Conservation (phyloP, 192 early-diverging fungal species). For the Dispira parvispora region DNA sequence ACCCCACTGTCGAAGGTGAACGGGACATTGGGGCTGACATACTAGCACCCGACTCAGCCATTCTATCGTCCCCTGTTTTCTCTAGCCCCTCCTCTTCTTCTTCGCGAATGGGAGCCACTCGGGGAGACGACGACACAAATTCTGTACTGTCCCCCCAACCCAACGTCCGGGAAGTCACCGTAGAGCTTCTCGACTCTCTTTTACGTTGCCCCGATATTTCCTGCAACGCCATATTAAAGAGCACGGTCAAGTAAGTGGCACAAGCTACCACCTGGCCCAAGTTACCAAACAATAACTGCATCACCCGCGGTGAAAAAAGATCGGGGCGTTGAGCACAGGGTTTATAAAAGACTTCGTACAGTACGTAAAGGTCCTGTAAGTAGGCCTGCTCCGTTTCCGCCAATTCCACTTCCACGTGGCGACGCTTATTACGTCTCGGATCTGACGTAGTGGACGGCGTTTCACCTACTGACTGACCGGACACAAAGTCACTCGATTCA, state of each 20-base stretch:
- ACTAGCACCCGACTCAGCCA: no score
- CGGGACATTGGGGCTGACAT: slow-evolving; percentile 11
- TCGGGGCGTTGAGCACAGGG: slow-evolving; percentile 25
- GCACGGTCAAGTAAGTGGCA: slow-evolving; percentile 42
- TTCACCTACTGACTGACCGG: background rate
- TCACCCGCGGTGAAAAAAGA: slow-evolving; percentile 38
- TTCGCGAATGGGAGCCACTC: no score
- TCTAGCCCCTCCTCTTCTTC: no score
- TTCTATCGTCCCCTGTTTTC: no score
- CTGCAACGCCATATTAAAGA: slow-evolving; percentile 38
- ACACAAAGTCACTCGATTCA: background rate
- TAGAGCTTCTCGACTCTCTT: no score
- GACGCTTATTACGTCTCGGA: slow-evolving; percentile 31
- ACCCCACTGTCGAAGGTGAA: slow-evolving; percentile 12
- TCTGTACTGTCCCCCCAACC: no score
- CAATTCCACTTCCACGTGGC: slow-evolving; percentile 56
- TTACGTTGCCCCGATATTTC: slow-evolving; percentile 19
- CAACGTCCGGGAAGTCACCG: no score
- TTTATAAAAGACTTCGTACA: slow-evolving; percentile 53
- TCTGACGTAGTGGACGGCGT: background rate
- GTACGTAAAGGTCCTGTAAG: slow-evolving; percentile 52
- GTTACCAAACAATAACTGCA: slow-evolving; percentile 61
- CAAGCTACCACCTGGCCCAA: slow-evolving; percentile 53
- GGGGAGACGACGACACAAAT: no score
- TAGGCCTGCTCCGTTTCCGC: slow-evolving; percentile 59